Evolutionary conservation across 192 early-diverging fungal species (phyloP).

Genomic region (Coemansia sp.): DNA sequence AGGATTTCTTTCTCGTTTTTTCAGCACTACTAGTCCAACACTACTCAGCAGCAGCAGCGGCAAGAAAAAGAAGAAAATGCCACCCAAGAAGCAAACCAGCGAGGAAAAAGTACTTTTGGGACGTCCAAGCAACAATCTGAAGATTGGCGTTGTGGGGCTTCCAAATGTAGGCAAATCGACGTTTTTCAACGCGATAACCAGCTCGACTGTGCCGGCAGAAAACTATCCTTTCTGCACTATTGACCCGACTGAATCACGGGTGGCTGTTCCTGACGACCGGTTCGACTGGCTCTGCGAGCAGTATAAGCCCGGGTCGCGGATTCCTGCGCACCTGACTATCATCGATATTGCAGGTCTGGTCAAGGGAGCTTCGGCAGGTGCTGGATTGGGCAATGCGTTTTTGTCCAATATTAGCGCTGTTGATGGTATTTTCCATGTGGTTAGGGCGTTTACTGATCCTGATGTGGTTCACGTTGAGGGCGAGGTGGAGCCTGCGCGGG

Average conservation of each 20-base stretch:
- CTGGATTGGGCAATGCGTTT: conserved; percentile 91
- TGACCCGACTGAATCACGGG: conserved; percentile 89
- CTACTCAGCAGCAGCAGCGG: background rate
- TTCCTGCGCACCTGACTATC: conserved; percentile 83
- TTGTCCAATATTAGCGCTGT: conserved; percentile 87
- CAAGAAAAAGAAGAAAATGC: conserved; percentile 55
- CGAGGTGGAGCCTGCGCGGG: conserved; percentile 86
- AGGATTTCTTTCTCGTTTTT: background rate
- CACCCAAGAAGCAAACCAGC: conserved; percentile 75
- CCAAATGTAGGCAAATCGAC: conserved; percentile 96
- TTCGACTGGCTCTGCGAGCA: conserved; percentile 78
- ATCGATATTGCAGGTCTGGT: conserved; percentile 98
- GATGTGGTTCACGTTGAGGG: conserved; percentile 94
- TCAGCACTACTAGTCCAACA: background rate
- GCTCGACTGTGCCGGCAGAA: conserved; percentile 70
- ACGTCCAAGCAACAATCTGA: conserved; percentile 84
- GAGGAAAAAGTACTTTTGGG: conserved; percentile 79
- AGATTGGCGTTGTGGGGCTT: conserved; percentile 94
- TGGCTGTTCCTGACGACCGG: conserved; percentile 86
- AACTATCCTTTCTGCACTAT: conserved; percentile 99
- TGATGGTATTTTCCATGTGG: conserved; percentile 83
- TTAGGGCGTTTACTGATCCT: conserved; percentile 86
- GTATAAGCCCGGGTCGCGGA: conserved; percentile 66
- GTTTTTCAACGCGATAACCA: conserved; percentile 82
- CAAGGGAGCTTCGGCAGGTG: conserved; percentile 80